These are phyloP conservation scores for Monosporozyma solicola DNA, from an alignment of 805 yeast species.

Conservation along the genomic window DNA sequence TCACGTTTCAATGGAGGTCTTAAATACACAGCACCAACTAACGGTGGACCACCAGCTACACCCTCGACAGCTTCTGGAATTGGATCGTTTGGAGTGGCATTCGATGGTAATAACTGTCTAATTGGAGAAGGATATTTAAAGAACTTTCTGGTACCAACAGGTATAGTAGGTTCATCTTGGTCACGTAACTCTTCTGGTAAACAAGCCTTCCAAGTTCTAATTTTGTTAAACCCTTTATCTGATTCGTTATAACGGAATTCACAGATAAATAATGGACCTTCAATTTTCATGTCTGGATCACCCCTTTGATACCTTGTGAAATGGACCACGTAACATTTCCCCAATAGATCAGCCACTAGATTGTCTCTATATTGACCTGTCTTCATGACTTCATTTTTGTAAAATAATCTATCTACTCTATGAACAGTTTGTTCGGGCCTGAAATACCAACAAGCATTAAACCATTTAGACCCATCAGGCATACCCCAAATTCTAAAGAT, in stretches of 20 bases:
- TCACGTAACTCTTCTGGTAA: constrained; percentile 93
- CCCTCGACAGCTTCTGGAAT: constrained; percentile 79
- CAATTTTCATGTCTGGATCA: constrained; percentile 72
- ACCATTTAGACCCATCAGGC: constrained; percentile 70
- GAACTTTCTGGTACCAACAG: constrained; percentile 57
- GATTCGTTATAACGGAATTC: constrained; percentile 90
- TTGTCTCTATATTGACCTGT: constrained; percentile 97
- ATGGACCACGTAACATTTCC: constrained; percentile 90
- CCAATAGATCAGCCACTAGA: constrained; percentile 74
- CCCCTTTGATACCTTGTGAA: constrained; percentile 93
- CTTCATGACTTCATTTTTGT: constrained; percentile 91
- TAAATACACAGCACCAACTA: constrained; percentile 81
- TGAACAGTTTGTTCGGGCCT: constrained; percentile 98
- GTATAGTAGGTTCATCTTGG: constrained; percentile 67
- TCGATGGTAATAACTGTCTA: constrained; percentile 62
- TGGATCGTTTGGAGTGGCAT: constrained; percentile 65
- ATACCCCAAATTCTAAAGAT: constrained; percentile 83
- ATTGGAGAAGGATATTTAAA: constrained; percentile 79
- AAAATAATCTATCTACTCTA: constrained; percentile 78
- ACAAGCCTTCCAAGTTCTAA: constrained; percentile 98
- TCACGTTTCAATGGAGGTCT: constrained; percentile 70
- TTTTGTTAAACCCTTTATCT: constrained; percentile 85
- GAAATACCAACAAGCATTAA: constrained; percentile 95
- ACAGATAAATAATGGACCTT: constrained; percentile 84
- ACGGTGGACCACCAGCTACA: constrained; percentile 81